Conservation (phyloP, 1,139 yeast species). For the Saccharomyces pastorianus region DNA sequence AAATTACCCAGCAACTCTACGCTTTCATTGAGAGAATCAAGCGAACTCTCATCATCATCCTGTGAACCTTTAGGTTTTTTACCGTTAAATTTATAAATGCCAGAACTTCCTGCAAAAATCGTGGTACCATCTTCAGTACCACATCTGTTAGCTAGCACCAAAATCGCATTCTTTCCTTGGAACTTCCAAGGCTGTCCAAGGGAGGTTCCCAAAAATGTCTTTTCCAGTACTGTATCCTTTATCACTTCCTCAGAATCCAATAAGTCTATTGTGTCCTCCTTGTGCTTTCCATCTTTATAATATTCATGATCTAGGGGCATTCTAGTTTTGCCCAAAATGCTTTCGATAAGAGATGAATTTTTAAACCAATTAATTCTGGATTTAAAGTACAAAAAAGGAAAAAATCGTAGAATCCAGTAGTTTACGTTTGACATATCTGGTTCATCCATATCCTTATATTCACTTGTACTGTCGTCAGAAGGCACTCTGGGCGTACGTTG, state of each 20-base stretch:
- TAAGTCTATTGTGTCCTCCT: neutral
- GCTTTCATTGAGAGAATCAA: conserved; percentile 39
- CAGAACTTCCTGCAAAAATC: conserved; percentile 64
- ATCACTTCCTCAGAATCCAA: neutral
- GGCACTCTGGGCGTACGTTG: conserved; percentile 1
- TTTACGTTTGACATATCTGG: conserved; percentile 38
- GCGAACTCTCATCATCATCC: conserved; percentile 16
- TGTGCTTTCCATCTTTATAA: conserved; percentile 5
- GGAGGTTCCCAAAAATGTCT: conserved; percentile 39
- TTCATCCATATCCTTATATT: conserved; percentile 21
- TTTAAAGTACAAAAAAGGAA: conserved; percentile 44
- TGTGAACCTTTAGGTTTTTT: conserved; percentile 22
- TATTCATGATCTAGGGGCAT: neutral
- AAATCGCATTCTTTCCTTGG: conserved; percentile 17
- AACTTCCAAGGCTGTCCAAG: conserved; percentile 21
- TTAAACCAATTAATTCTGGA: conserved; percentile 18
- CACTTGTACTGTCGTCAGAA: conserved; percentile 12
- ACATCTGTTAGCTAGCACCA: conserved; percentile 43
- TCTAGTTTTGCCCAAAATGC: conserved; percentile 4
- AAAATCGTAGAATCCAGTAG: conserved; percentile 69
- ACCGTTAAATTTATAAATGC: conserved; percentile 48
- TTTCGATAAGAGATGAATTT: conserved; percentile 5
- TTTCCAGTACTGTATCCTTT: neutral
- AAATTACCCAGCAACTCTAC: conserved; percentile 48
- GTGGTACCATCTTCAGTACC: conserved; percentile 58